Conservation (phyloP, 2,329 filamentous ascomycete species). For the Cytospora chrysosperma region DNA sequence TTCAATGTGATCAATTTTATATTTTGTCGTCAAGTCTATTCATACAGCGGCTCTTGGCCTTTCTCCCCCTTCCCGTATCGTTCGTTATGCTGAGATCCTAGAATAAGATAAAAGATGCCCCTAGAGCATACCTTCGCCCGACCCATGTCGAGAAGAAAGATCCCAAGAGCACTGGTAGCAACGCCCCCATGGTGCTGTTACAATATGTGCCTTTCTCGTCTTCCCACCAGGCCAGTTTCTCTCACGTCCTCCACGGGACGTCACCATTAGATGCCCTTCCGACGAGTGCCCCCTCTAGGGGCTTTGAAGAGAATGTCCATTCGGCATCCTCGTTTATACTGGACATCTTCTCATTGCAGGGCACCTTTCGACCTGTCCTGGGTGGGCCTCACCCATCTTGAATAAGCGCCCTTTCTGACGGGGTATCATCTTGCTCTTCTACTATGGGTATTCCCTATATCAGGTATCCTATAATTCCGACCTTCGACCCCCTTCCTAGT, state of each 20-base stretch:
- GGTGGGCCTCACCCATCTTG: neutral
- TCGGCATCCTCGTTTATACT: neutral
- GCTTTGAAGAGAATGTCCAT: neutral
- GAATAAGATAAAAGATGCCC: neutral
- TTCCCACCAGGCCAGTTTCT: neutral
- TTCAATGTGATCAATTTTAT: neutral
- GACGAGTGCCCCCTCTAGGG: neutral
- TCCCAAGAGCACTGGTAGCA: neutral
- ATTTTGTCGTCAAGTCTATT: neutral
- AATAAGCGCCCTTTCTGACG: neutral
- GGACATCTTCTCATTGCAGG: neutral
- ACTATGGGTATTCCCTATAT: neutral
- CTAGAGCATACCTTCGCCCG: neutral
- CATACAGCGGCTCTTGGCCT: neutral
- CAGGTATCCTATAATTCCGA: constrained; percentile 22
- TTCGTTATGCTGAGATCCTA: neutral
- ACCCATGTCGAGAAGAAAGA: neutral
- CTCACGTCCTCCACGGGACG: neutral
- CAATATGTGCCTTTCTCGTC: neutral
- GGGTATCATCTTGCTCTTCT: neutral
- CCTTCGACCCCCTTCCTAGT: constrained; percentile 40
- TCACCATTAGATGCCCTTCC: neutral
- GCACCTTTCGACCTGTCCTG: neutral
- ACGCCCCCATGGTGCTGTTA: neutral
- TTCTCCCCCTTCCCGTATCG: neutral